Percentiles rank a stretch among this genome's conserved stretches.
Conservation (phyloP, 805 yeast species). For the Hermanozyma aechmeae region DNA sequence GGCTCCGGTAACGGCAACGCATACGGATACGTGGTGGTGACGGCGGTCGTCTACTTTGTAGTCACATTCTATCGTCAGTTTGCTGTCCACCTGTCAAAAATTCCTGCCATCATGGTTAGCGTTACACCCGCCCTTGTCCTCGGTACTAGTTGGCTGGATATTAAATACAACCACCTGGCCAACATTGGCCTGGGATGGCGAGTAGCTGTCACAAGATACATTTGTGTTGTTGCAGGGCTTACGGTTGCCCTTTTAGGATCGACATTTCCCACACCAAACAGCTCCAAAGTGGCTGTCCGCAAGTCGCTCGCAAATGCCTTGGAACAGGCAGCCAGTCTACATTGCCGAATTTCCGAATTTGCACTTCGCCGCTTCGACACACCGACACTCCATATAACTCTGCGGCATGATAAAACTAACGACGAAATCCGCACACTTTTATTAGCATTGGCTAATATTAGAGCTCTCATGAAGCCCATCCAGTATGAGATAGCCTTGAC, state of each 20-base stretch:
- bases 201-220: slow-evolving; percentile 18
- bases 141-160: slow-evolving; percentile 26
- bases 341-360: slow-evolving; percentile 19
- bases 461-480: slow-evolving; percentile 15
- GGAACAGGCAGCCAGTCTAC: slow-evolving; percentile 18
- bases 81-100: slow-evolving; percentile 15
- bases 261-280: slow-evolving; percentile 20
- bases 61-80: slow-evolving; percentile 21
- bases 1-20: slow-evolving; percentile 23
- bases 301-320: slow-evolving; percentile 13
- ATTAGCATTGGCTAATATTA: slow-evolving; percentile 12
- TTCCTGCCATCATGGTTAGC: slow-evolving; percentile 18
- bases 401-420: slow-evolving; percentile 14
- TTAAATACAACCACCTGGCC: slow-evolving; percentile 7
- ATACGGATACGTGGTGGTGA: slow-evolving; percentile 22
- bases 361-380: slow-evolving; percentile 14
- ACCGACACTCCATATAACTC: slow-evolving; percentile 10
- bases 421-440: slow-evolving; percentile 13
- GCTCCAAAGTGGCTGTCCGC: slow-evolving; percentile 19
- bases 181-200: slow-evolving; percentile 19
- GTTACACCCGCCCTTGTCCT: slow-evolving; percentile 20
- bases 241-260: slow-evolving; percentile 21
- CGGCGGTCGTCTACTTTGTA: slow-evolving; percentile 15
- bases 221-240: slow-evolving; percentile 21
- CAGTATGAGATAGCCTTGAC: slow-evolving; percentile 19